Percentiles rank a stretch among this genome's conserved stretches.
phyloP scores from a whole-genome alignment of 2,329 filamentous ascomycete genomes.

The Talaromyces sp. region DNA sequence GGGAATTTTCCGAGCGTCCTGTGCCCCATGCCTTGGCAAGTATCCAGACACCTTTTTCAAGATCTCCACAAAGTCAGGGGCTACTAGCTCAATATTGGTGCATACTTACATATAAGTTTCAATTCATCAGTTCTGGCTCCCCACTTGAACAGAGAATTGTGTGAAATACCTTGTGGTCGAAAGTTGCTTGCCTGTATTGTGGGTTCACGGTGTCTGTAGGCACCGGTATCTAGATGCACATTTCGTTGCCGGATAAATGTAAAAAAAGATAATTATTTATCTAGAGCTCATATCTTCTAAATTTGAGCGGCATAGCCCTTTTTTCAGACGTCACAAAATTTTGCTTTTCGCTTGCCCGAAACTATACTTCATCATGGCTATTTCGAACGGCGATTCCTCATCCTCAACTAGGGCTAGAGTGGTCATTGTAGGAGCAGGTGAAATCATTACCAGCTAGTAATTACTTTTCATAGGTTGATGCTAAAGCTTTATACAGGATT shows the following conservation, averaged over 20 bases:
- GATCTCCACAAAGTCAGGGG: neutral
- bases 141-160: neutral
- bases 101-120: neutral
- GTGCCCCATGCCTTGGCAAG: neutral
- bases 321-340: neutral
- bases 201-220: neutral
- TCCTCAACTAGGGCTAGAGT: neutral
- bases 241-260: neutral
- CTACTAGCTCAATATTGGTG: neutral
- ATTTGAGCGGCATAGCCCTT: neutral
- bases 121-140: neutral
- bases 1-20: slow-evolving; percentile 5
- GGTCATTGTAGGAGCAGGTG: slow-evolving; percentile 3
- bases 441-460: neutral
- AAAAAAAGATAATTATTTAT: neutral
- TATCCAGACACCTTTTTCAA: neutral
- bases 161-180: neutral
- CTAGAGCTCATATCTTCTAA: neutral
- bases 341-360: neutral
- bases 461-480: neutral
- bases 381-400: neutral
- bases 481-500: slow-evolving; percentile 45
- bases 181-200: neutral
- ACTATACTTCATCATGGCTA: neutral
- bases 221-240: neutral